Base-by-base conservation (phyloP, 768 basidiomycete species). In the Boletus vermiculosoides region DNA sequence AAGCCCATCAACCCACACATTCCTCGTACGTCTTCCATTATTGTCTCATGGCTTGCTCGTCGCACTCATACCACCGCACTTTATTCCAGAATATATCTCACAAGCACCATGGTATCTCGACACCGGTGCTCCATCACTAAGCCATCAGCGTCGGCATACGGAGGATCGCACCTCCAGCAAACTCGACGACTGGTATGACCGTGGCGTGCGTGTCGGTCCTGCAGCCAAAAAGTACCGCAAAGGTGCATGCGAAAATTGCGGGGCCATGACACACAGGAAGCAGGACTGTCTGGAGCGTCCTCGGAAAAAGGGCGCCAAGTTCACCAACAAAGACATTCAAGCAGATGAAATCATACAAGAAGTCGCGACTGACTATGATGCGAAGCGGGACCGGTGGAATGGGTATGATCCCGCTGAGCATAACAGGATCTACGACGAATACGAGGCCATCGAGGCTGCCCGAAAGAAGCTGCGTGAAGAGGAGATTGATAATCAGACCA, bases 51-150 rank as follows among this genome's bases (percentile, higher is more conserved):
- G 36, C 12, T 40, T 28, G 0, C n/a, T 28, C 9, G 15, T 41
- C 36, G 22, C 39, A 37, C 50, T 61, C 52, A 56, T 30, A 18
- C 46, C 34, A 39, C n/a, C 44, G 2, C 12, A 16, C 51, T 40
- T 58, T 41, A 54, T 31, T 46, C 16, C 63, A 94, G 93, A 98
- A 76, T 99, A 98, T 71, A 99, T 99, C 71, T 93, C 96, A 8
- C 93, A 96, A 73, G 96, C 94, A 9, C 97, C 97, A 55, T 99
- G 97, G 97, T 99, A 98, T 74, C 83, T 96, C 63, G 92, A 98
- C 73, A 94, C 90, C 5, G 97, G 94, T 45, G 87, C 84, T 34
- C 94, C 97, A 1, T 94, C 94, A 11, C 81, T 99, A 53, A 92
- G 87, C 69, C 96, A 98, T 79, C 97, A 99, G 71, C 87, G 96